Percentiles rank a stretch among this genome's conserved stretches.
phyloP scores from a whole-genome alignment of 2,329 filamentous ascomycete species.

The Talaromyces sp. region DNA sequence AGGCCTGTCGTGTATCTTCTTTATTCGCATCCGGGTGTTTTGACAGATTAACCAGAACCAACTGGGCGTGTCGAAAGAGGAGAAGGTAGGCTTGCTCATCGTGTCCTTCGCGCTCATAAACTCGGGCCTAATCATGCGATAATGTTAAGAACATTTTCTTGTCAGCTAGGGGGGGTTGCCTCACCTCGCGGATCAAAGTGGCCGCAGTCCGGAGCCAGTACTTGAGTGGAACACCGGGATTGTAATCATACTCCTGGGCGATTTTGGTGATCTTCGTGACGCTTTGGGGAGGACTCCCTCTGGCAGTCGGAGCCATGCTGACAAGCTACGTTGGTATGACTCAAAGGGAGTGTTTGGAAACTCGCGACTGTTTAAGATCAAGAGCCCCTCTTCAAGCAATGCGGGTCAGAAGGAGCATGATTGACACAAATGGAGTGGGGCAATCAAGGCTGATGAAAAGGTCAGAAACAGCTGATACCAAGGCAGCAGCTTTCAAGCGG shows the following conservation, averaged over 20 bases:
- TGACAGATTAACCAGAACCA: constrained; percentile 76
- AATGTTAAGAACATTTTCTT: not conserved
- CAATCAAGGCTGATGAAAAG: constrained; percentile 19
- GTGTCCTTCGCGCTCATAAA: constrained; percentile 84
- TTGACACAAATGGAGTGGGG: constrained; percentile 6
- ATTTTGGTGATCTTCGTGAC: constrained; percentile 75
- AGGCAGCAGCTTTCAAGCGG: constrained; percentile 29
- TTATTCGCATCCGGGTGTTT: constrained; percentile 72
- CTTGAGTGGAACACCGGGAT: constrained; percentile 72
- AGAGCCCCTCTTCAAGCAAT: constrained; percentile 17
- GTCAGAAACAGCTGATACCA: constrained; percentile 15
- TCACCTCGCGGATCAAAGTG: constrained; percentile 77
- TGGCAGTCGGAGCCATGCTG: constrained; percentile 34
- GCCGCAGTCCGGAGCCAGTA: constrained; percentile 82
- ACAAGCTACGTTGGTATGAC: constrained; percentile 26
- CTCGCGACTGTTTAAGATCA: constrained; percentile 6
- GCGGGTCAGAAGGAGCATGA: constrained; percentile 19
- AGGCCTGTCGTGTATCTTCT: constrained; percentile 58
- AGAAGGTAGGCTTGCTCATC: constrained; percentile 87
- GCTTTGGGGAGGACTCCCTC: constrained; percentile 60
- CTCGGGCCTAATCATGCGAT: constrained; percentile 64
- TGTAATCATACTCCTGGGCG: constrained; percentile 81
- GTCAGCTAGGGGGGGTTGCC: constrained; percentile 23
- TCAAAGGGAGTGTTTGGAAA: not conserved
- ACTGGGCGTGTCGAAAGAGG: constrained; percentile 82